These are phyloP conservation scores for Castanea crenata DNA, from an alignment of 306 rosid genomes.

Conservation along the genomic window DNA sequence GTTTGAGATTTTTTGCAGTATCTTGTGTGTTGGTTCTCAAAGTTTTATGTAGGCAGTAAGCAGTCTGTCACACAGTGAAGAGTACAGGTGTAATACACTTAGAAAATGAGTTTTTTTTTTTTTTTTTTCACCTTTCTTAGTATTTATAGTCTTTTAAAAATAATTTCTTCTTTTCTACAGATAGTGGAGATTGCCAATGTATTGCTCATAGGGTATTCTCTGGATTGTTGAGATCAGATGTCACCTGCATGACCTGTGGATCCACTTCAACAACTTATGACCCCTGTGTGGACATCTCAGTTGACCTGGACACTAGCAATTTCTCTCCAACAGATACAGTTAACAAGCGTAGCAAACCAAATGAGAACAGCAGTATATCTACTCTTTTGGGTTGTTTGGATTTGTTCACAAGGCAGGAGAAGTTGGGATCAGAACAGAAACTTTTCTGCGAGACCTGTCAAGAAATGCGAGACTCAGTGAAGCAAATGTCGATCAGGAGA, in stretches of 20 bases:
- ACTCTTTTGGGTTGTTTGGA: slow-evolving; percentile 79
- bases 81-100: neutral
- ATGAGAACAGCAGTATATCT: slow-evolving; percentile 42
- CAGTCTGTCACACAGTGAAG: neutral
- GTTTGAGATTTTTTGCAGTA: neutral
- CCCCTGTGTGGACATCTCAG: slow-evolving; percentile 87
- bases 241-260: slow-evolving; percentile 89
- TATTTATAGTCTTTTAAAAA: slow-evolving; percentile 17
- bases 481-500: slow-evolving; percentile 81
- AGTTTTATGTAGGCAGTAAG: neutral
- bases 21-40: neutral
- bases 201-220: slow-evolving; percentile 82
- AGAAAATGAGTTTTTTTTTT: slow-evolving; percentile 5
- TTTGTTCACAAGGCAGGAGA: slow-evolving; percentile 79
- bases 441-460: slow-evolving; percentile 73
- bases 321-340: slow-evolving; percentile 31
- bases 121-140: neutral
- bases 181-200: slow-evolving; percentile 70
- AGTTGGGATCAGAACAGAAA: slow-evolving; percentile 94
- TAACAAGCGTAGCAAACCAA: slow-evolving; percentile 45
- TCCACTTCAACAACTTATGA: slow-evolving; percentile 86
- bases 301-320: slow-evolving; percentile 48
- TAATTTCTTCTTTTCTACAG: slow-evolving; percentile 39
- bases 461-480: slow-evolving; percentile 65
- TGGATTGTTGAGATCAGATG: slow-evolving; percentile 84